These are phyloP conservation scores for Neurospora sp. DNA, from an alignment of 2,329 filamentous ascomycete genomes.

Conservation along the genomic window DNA sequence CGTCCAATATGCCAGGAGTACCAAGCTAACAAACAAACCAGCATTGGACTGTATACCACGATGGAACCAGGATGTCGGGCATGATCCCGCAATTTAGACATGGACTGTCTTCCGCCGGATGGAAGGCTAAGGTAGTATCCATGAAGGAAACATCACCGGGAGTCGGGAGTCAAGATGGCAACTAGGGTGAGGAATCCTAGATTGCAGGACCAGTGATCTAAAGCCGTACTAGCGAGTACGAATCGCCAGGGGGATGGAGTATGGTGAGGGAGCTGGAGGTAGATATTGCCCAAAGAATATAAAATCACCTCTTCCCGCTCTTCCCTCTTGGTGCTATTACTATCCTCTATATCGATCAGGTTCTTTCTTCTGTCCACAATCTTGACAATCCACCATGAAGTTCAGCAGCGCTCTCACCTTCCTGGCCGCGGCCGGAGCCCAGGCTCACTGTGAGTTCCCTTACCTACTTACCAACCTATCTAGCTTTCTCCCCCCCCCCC, in stretches of 20 bases:
- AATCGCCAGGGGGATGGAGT: background rate
- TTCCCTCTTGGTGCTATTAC: background rate
- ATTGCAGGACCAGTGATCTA: background rate
- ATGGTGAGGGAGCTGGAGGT: background rate
- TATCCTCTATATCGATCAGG: no score
- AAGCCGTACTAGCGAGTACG: background rate
- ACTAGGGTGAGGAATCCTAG: background rate
- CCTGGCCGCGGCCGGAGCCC: conserved; percentile 14
- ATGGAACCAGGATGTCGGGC: background rate
- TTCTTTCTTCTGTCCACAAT: no score
- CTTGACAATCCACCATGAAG: conserved; percentile 15
- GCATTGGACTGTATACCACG: no score
- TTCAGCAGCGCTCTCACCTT: conserved; percentile 10
- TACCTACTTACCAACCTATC: background rate
- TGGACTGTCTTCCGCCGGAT: background rate
- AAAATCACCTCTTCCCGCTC: background rate
- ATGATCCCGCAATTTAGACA: background rate
- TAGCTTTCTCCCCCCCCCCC: background rate
- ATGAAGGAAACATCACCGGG: background rate
- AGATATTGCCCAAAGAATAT: background rate
- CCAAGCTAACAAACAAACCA: no score
- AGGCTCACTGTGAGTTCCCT: conserved; percentile 15
- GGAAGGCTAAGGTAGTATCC: background rate
- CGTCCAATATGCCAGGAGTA: no score
- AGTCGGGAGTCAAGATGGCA: background rate